Percentiles rank a stretch among this genome's conserved stretches.
Conservation (phyloP, 2,329 filamentous ascomycete genomes). For the Rutstroemia sp. region DNA sequence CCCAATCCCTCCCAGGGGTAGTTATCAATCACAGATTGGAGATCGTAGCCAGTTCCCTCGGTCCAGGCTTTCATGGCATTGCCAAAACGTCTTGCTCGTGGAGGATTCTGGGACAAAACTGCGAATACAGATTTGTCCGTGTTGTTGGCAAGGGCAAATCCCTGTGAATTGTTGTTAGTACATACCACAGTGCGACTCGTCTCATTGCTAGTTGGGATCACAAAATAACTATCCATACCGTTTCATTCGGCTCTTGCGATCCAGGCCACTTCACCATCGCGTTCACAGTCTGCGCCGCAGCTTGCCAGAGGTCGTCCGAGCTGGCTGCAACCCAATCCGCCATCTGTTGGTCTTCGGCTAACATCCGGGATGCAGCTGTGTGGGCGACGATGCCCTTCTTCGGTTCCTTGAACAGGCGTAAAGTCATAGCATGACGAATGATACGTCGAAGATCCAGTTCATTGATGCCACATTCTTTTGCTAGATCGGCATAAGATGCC, state of each 20-base stretch:
- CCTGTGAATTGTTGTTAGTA: neutral
- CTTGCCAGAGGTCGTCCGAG: neutral
- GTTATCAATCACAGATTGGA: neutral
- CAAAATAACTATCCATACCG: neutral
- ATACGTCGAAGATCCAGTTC: constrained; percentile 13
- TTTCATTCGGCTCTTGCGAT: constrained; percentile 8
- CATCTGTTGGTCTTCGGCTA: constrained; percentile 14
- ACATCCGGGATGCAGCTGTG: constrained; percentile 17
- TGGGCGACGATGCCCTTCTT: constrained; percentile 15
- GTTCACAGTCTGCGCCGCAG: neutral
- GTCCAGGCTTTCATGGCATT: constrained; percentile 10
- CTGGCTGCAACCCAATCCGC: neutral
- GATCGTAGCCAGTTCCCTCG: constrained; percentile 3
- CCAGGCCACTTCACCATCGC: constrained; percentile 10
- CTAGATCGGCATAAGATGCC: constrained; percentile 18
- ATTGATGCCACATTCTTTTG: constrained; percentile 12
- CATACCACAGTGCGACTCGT: too few species aligned
- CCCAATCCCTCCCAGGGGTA: constrained; percentile 12
- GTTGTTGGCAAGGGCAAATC: constrained; percentile 10
- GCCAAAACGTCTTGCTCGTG: constrained; percentile 7
- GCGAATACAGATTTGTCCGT: constrained; percentile 1
- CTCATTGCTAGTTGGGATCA: neutral
- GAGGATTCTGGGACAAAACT: neutral
- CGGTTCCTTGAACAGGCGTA: constrained; percentile 20
- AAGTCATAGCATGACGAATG: constrained; percentile 20